Conservation (phyloP, 106 monocot genomes). For the Phalaenopsis aphrodite region DNA sequence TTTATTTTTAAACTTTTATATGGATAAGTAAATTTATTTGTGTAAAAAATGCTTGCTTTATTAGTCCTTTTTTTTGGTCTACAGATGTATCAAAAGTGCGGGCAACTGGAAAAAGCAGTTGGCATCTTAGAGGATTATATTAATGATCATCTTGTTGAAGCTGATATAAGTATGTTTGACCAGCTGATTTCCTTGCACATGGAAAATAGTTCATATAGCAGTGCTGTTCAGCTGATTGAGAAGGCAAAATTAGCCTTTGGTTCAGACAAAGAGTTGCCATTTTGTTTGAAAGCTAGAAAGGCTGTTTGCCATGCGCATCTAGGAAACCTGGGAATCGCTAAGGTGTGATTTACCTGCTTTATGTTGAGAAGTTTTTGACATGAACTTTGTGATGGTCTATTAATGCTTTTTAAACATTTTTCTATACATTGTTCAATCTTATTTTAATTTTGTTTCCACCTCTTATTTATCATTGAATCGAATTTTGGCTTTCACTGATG, state of each 20-base stretch:
- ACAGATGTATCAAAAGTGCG: slow-evolving; percentile 73
- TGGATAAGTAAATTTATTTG: background rate
- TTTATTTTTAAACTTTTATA: background rate
- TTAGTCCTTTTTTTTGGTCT: slow-evolving; percentile 13
- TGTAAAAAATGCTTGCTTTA: background rate
- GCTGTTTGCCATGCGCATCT: slow-evolving; percentile 72
- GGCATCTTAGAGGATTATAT: slow-evolving; percentile 59
- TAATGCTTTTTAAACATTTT: background rate
- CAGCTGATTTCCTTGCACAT: slow-evolving; percentile 54
- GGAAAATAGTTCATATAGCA: slow-evolving; percentile 42
- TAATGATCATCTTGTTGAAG: slow-evolving; percentile 28
- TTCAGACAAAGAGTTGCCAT: slow-evolving; percentile 26
- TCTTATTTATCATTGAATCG: background rate
- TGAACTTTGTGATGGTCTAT: background rate
- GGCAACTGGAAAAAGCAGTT: slow-evolving; percentile 52
- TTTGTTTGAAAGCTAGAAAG: slow-evolving; percentile 42
- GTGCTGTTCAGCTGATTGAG: slow-evolving; percentile 58
- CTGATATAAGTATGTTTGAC: slow-evolving; percentile 28
- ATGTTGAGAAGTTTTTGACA: background rate
- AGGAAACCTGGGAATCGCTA: slow-evolving; percentile 61
- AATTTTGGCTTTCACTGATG: background rate
- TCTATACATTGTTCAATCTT: background rate
- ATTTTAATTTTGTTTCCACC: background rate
- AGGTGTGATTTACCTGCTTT: slow-evolving; percentile 37
- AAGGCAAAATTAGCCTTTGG: slow-evolving; percentile 14